Conservation (phyloP, 2,329 filamentous ascomycete species). For the Colletotrichum lini region DNA sequence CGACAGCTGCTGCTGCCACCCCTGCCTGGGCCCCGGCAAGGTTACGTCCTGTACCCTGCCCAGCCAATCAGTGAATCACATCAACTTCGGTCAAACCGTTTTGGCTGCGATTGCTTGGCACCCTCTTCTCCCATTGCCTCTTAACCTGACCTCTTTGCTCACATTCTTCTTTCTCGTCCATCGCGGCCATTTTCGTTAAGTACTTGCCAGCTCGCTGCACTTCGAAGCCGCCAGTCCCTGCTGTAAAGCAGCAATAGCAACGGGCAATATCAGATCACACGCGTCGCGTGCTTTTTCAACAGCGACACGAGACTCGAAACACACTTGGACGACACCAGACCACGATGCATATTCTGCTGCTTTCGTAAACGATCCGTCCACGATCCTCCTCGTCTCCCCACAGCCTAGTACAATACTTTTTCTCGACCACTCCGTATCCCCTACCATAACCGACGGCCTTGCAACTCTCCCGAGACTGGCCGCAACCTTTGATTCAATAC, state of each 20-base stretch:
- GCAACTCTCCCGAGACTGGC: not conserved
- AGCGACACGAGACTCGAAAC: not conserved
- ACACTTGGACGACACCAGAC: not conserved
- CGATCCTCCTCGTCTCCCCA: not conserved
- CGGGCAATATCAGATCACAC: not conserved
- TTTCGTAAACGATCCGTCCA: constrained; percentile 13
- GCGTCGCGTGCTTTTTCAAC: not conserved
- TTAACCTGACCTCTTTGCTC: not conserved
- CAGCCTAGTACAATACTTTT: not conserved
- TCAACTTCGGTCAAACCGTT: constrained; percentile 20
- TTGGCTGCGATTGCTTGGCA: constrained; percentile 23
- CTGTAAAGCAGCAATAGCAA: constrained; percentile 1
- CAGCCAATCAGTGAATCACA: constrained; percentile 38
- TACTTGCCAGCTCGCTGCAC: not conserved
- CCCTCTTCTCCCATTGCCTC: constrained; percentile 4
- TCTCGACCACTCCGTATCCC: not conserved
- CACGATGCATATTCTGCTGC: constrained; percentile 11
- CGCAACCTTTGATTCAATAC: not conserved
- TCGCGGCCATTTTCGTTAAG: not conserved
- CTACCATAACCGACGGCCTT: not conserved
- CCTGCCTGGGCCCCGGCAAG: constrained; percentile 14
- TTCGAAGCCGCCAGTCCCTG: not conserved
- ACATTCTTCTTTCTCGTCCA: not conserved
- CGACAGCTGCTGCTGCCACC: constrained; percentile 19
- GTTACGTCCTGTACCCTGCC: constrained; percentile 16